phyloP scores from a whole-genome alignment of 2,329 filamentous ascomycete genomes.

The Aspergillus sclerotialis region DNA sequence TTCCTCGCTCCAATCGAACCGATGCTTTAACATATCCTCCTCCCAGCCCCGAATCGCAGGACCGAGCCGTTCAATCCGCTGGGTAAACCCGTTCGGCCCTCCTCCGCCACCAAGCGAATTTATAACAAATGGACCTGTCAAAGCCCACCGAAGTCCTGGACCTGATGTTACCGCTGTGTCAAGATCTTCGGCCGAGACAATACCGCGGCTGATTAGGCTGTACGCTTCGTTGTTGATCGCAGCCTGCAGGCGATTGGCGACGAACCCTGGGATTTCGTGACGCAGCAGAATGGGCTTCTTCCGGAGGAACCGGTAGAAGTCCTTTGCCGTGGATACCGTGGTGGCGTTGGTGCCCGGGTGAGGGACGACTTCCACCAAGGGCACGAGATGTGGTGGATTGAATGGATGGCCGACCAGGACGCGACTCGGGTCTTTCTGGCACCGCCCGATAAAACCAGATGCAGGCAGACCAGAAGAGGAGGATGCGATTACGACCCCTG shows the following conservation, averaged over 20 bases:
- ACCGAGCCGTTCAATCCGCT: neutral
- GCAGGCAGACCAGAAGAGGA: constrained; percentile 7
- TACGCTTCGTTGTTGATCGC: neutral
- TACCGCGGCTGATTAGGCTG: neutral
- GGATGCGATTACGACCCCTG: neutral
- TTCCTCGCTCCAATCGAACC: neutral
- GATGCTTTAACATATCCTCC: neutral
- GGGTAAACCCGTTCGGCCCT: neutral
- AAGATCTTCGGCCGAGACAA: neutral
- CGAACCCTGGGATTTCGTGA: neutral
- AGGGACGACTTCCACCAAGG: constrained; percentile 42
- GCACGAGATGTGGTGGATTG: constrained; percentile 45
- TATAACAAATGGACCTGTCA: neutral
- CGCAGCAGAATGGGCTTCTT: neutral
- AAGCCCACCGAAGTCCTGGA: neutral
- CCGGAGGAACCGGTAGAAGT: neutral
- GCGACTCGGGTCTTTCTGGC: constrained; percentile 20
- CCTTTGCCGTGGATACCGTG: neutral
- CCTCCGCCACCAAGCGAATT: neutral
- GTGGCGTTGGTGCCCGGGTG: constrained; percentile 21
- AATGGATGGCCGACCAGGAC: constrained; percentile 42
- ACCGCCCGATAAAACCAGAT: constrained; percentile 5
- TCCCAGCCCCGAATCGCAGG: neutral
- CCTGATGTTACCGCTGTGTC: neutral
- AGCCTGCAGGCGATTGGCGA: neutral